Evolutionary conservation across 2,329 filamentous ascomycete species (phyloP).

Genomic region (Plectosphaerella cucumerina): DNA sequence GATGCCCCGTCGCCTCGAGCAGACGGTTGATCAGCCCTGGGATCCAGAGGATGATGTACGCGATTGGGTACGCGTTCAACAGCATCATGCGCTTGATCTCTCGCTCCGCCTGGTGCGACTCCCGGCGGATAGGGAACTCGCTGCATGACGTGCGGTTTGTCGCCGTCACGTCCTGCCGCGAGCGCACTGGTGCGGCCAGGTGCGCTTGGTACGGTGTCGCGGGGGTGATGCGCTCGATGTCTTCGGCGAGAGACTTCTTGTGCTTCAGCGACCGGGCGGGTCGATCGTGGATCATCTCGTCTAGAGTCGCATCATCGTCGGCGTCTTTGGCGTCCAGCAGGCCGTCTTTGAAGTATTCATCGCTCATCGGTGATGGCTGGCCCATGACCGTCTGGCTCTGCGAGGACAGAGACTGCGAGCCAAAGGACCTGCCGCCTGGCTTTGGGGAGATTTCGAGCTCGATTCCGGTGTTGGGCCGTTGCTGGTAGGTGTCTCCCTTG

Average conservation of each 20-base stretch:
- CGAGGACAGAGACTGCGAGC: neutral
- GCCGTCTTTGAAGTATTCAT: neutral
- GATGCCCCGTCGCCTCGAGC: slow-evolving; percentile 20
- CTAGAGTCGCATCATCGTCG: neutral
- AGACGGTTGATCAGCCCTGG: slow-evolving; percentile 30
- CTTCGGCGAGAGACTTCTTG: neutral
- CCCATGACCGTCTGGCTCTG: neutral
- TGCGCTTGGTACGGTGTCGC: neutral
- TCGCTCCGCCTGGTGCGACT: slow-evolving; percentile 15
- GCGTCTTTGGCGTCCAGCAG: neutral
- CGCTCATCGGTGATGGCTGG: neutral
- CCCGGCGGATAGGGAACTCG: slow-evolving; percentile 14
- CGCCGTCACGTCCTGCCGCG: neutral
- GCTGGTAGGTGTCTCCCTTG: too few relatives aligned
- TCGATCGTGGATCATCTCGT: slow-evolving; percentile 1
- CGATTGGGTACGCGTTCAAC: slow-evolving; percentile 31
- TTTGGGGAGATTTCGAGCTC: neutral
- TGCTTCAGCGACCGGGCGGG: neutral
- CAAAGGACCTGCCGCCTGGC: neutral
- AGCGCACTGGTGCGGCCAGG: neutral
- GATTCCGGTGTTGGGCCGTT: neutral
- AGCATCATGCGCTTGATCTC: slow-evolving; percentile 27
- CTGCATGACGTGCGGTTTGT: slow-evolving; percentile 8
- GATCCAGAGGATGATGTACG: slow-evolving; percentile 32
- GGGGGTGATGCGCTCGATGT: slow-evolving; percentile 1